phyloP scores from a whole-genome alignment of 2,329 filamentous ascomycete genomes.

The Calycina marina region DNA sequence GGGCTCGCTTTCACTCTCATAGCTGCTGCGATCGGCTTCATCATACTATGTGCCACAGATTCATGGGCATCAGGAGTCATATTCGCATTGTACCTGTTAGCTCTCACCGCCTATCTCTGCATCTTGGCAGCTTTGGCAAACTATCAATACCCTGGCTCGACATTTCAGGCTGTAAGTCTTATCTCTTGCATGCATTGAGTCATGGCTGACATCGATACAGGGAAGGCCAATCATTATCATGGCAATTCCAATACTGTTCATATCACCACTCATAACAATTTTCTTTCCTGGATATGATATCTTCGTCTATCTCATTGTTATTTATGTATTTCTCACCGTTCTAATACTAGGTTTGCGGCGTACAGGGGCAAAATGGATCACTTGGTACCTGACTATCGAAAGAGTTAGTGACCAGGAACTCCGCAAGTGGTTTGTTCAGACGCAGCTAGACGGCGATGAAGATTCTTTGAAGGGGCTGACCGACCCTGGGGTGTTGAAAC shows the following conservation, averaged over 20 bases:
- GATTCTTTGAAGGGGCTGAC: constrained; percentile 23
- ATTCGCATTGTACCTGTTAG: constrained; percentile 43
- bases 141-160: constrained; percentile 35
- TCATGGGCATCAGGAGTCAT: constrained; percentile 33
- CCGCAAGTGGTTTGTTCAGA: constrained; percentile 26
- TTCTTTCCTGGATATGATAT: constrained; percentile 38
- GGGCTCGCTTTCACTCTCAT: constrained; percentile 28
- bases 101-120: constrained; percentile 42
- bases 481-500: constrained; percentile 1
- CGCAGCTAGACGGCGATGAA: constrained; percentile 1
- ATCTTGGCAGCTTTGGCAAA: constrained; percentile 34
- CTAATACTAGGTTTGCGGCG: constrained; percentile 36
- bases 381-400: constrained; percentile 37
- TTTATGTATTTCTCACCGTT: constrained; percentile 35
- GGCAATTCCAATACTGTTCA: constrained; percentile 38
- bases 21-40: constrained; percentile 30
- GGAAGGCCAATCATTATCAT: constrained; percentile 27
- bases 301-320: constrained; percentile 37
- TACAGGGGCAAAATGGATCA: constrained; percentile 41
- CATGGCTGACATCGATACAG: neutral
- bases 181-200: too few species aligned
- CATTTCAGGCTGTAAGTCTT: constrained; percentile 28
- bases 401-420: constrained; percentile 34
- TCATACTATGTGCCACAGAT: constrained; percentile 31
- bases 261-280: constrained; percentile 39